Conservation (phyloP, 192 early-diverging fungal genomes). For the Backusella parvicylindrica region DNA sequence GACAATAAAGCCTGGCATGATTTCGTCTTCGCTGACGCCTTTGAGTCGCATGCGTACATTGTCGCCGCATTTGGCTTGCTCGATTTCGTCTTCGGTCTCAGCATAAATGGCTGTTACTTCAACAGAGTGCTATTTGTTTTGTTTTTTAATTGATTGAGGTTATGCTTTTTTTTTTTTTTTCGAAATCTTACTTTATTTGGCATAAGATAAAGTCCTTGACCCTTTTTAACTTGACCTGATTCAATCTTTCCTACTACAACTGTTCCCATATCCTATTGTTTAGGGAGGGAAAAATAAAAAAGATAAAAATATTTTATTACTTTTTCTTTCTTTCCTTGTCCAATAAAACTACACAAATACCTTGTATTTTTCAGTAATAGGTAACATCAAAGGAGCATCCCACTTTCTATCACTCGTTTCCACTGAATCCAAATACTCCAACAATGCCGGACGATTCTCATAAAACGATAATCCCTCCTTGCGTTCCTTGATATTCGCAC, state of each 20-base stretch:
- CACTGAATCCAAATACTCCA: constrained; percentile 83
- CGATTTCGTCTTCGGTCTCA: constrained; percentile 79
- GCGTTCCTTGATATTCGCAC: constrained; percentile 91
- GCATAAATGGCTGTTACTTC: constrained; percentile 83
- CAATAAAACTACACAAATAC: constrained; percentile 15
- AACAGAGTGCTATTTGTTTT: constrained; percentile 14
- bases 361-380: constrained; percentile 93
- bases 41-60: constrained; percentile 88
- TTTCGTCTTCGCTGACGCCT: constrained; percentile 90
- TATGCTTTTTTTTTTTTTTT: neutral
- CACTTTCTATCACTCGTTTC: constrained; percentile 82
- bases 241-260: constrained; percentile 95
- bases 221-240: constrained; percentile 87
- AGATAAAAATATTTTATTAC: neutral
- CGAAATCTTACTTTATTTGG: constrained; percentile 70
- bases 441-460: constrained; percentile 79
- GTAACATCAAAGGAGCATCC: constrained; percentile 85
- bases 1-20: constrained; percentile 83
- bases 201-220: constrained; percentile 78
- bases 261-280: constrained; percentile 90
- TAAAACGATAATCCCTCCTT: constrained; percentile 42
- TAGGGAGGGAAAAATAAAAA: neutral
- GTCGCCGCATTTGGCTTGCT: constrained; percentile 77
- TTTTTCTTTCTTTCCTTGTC: neutral
- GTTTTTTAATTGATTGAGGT: neutral